Evolutionary conservation across 805 yeast genomes (phyloP), one percentile per base, ranked within the genome.

Genomic region (Spathaspora arborariae): DNA sequence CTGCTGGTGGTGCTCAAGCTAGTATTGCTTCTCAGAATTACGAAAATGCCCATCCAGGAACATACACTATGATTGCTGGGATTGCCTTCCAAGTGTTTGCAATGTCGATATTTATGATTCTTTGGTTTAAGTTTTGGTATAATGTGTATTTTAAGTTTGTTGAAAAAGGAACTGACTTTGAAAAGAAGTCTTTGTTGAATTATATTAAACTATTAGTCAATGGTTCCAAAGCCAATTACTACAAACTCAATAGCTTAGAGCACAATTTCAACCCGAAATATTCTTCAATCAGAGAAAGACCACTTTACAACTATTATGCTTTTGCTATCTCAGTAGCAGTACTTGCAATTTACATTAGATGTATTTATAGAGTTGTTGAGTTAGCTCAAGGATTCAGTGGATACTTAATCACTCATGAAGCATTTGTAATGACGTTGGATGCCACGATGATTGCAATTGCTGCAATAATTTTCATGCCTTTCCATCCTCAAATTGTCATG

Each of bases 331-430:
- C 70, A 4, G 5, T 53, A 1, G 64, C 69, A 1, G 67, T 67
- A 3, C 6, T 63, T 26, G 54, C 56, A 27, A 57, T 68, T 38
- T 67, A 64, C 51, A 62, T 67, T 46, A 52, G 65, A 42, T 63
- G 67, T 48, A 41, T 67, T 11, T 69, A 69, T 49, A 57, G 74
- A 54, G 71, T 68, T 34, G 70, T 67, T 15, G 73, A 69, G 51
- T 60, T 69, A 48, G 57, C 65, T 15, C 64, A 67, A 47, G 73
- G 74, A 2, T 68, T 62, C 52, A 20, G 35, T 5, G 74, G 74
- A 2, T 67, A 60, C 50, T 58, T 68, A 38, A 57, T 66, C 34
- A 53, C 58, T 4, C 70, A 68, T 48, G 74, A 69, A 51, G 65
- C 59, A 7, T 68, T 42, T 50, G 44, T 69, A 26, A 63, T 67